Conservation (phyloP, 345 rosid species). For the Atalantia buxifolia region DNA sequence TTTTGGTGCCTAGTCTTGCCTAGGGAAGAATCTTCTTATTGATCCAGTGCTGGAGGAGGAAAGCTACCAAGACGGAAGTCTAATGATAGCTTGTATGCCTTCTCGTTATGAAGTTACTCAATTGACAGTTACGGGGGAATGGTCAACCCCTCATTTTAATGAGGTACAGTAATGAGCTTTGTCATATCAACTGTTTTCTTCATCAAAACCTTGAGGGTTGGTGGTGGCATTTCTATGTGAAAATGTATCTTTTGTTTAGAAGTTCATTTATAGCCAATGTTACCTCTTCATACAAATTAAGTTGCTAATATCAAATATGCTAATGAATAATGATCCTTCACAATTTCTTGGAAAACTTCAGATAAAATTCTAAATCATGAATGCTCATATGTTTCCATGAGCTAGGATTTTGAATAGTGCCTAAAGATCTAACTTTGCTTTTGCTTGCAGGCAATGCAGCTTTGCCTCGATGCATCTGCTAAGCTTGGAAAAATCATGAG, state of each 20-base stretch:
- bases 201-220: background rate
- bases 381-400: background rate
- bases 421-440: constrained; percentile 7
- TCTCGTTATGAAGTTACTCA: constrained; percentile 88
- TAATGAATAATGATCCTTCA: background rate
- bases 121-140: constrained; percentile 76
- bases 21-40: constrained; percentile 70
- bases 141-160: constrained; percentile 70
- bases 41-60: constrained; percentile 86
- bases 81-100: constrained; percentile 84
- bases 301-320: background rate
- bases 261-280: background rate
- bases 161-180: constrained; percentile 49
- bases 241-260: background rate
- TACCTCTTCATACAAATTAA: background rate
- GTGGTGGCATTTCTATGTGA: background rate
- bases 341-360: background rate
- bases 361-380: background rate
- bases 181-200: background rate
- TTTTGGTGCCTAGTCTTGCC: constrained; percentile 56
- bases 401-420: background rate
- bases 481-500: constrained; percentile 85
- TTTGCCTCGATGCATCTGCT: constrained; percentile 79
- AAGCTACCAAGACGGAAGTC: constrained; percentile 83
- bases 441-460: constrained; percentile 81